Conservation (phyloP, 1,139 yeast species). For the Cylindricascospora bacillispora region DNA sequence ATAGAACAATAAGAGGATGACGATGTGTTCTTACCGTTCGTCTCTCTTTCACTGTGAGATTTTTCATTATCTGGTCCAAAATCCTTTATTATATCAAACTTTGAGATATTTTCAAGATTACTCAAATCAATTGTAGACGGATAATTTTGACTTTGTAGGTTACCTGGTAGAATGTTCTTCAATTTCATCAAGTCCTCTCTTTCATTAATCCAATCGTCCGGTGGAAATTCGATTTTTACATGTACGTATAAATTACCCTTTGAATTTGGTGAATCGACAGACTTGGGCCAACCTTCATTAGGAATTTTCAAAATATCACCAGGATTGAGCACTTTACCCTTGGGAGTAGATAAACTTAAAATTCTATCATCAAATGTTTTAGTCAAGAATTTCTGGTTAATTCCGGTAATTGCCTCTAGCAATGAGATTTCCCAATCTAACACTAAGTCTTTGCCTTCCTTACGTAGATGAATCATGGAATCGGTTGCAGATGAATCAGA, state of each 20-base stretch:
- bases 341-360: slow-evolving; percentile 48
- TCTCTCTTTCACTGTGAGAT: slow-evolving; percentile 5
- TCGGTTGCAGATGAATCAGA: slow-evolving; percentile 5
- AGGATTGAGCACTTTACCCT: slow-evolving; percentile 72
- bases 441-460: slow-evolving; percentile 54
- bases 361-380: slow-evolving; percentile 76
- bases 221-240: slow-evolving; percentile 69
- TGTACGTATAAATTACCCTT: slow-evolving; percentile 68
- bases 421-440: slow-evolving; percentile 50
- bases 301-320: slow-evolving; percentile 53
- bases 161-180: slow-evolving; percentile 1
- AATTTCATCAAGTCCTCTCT: slow-evolving; percentile 16
- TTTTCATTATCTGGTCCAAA: slow-evolving; percentile 3
- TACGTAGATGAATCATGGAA: slow-evolving; percentile 36
- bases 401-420: slow-evolving; percentile 48
- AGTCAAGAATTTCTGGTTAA: slow-evolving; percentile 30
- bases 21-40: no score
- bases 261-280: slow-evolving; percentile 10
- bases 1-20: no score
- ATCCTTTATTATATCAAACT: not conserved
- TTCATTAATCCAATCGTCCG: slow-evolving; percentile 67
- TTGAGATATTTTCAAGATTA: not conserved
- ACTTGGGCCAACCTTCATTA: slow-evolving; percentile 76
- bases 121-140: no score
- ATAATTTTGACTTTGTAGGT: no score